A percentile compares a stretch with the other conserved stretches of the same genome.
phyloP scores from a whole-genome alignment of 2,329 filamentous ascomycete genomes.

The Hymenoscyphus fraxineus region DNA sequence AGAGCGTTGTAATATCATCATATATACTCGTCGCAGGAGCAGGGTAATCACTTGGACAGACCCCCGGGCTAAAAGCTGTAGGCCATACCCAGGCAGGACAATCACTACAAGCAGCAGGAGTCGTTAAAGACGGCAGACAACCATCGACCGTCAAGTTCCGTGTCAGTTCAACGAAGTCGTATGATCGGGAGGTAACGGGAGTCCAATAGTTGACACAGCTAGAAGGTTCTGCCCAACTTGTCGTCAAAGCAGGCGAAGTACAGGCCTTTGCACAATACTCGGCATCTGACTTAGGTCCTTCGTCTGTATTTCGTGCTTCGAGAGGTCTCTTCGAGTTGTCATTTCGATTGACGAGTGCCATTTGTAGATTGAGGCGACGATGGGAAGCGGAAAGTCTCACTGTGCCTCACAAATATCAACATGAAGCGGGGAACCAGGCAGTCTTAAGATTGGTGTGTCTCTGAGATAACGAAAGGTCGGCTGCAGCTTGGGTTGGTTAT shows the following conservation, averaged over 20 bases:
- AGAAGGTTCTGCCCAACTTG: not conserved
- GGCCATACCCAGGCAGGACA: not conserved
- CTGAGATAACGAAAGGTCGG: too few relatives aligned
- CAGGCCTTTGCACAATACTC: not conserved
- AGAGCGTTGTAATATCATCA: not conserved
- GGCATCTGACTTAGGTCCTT: not conserved
- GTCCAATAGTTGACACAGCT: not conserved
- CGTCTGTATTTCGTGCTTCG: too few relatives aligned
- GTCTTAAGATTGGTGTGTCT: too few relatives aligned
- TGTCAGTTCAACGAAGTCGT: not conserved
- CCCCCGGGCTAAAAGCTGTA: not conserved
- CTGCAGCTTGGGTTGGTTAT: too few relatives aligned
- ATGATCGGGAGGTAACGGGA: not conserved
- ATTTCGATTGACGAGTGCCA: too few relatives aligned
- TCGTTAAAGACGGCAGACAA: not conserved
- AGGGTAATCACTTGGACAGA: not conserved
- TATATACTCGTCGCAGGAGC: not conserved
- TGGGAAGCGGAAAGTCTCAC: too few relatives aligned
- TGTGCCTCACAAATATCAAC: too few relatives aligned
- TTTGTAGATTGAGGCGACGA: too few relatives aligned
- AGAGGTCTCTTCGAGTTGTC: too few relatives aligned
- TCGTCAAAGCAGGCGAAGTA: not conserved
- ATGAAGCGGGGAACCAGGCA: too few relatives aligned
- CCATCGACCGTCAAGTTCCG: not conserved
- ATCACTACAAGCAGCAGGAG: not conserved